Percentiles rank a stretch among this genome's conserved stretches.
phyloP scores from a whole-genome alignment of 495 filamentous ascomycete species.

The Neurospora sp. region DNA sequence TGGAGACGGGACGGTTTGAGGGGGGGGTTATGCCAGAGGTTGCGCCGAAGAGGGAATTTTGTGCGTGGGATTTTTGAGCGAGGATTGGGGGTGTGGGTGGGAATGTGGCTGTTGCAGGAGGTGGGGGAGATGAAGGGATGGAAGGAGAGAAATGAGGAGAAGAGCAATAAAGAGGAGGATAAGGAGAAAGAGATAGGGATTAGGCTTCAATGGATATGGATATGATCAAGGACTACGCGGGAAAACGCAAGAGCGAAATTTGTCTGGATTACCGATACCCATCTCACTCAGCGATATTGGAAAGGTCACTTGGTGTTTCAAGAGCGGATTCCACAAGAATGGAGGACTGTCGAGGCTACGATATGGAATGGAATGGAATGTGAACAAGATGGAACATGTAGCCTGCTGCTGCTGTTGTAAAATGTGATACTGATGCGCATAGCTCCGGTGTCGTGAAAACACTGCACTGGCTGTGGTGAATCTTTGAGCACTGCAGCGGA shows the following conservation, averaged over 20 bases:
- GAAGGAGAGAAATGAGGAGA: neutral
- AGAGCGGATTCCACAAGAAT: neutral
- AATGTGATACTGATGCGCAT: neutral
- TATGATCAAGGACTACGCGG: neutral
- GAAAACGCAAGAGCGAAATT: neutral
- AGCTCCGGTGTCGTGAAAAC: neutral
- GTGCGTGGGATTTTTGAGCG: slow-evolving; percentile 57
- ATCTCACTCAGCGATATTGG: neutral
- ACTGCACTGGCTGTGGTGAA: no score
- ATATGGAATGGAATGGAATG: neutral
- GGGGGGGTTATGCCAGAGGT: slow-evolving; percentile 56
- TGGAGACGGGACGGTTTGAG: slow-evolving; percentile 51
- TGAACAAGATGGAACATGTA: no score
- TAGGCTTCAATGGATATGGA: neutral
- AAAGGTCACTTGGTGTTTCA: neutral
- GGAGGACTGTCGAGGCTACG: neutral
- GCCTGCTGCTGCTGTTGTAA: no score
- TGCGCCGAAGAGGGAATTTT: slow-evolving; percentile 64
- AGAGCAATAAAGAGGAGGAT: neutral
- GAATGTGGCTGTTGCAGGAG: neutral
- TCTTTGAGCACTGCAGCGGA: no score
- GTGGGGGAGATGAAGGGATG: neutral
- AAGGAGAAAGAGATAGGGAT: neutral
- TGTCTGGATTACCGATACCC: neutral
- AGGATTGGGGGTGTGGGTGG: neutral